Percentiles rank a stretch among this genome's conserved stretches.
Conservation (phyloP, 495 filamentous ascomycete species). For the Aspergillus sclerotiicarbonarius region DNA sequence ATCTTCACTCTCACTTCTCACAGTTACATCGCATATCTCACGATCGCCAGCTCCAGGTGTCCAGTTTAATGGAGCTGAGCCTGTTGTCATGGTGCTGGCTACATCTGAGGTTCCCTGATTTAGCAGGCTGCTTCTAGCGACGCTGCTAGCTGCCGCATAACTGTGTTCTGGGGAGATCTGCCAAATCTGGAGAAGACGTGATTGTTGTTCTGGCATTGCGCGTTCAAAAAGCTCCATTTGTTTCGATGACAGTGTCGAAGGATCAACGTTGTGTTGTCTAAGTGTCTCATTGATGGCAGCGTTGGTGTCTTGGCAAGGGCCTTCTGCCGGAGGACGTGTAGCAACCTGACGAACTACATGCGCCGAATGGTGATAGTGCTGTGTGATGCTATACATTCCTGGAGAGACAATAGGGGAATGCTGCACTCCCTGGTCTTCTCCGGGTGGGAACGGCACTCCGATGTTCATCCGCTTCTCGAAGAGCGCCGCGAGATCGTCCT, state of each 20-base stretch:
- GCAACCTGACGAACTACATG: constrained; percentile 49
- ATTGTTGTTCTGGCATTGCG: constrained; percentile 55
- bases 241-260: constrained; percentile 48
- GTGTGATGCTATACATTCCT: constrained; percentile 65
- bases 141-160: neutral
- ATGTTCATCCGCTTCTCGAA: constrained; percentile 62
- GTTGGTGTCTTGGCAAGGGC: no score
- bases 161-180: constrained; percentile 48
- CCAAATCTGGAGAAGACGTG: constrained; percentile 67
- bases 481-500: constrained; percentile 67
- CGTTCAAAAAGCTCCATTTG: constrained; percentile 63
- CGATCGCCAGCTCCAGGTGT: constrained; percentile 26
- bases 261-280: constrained; percentile 52
- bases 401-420: constrained; percentile 17
- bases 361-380: constrained; percentile 74
- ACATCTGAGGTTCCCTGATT: neutral
- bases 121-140: neutral
- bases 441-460: constrained; percentile 14
- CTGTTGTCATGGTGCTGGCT: neutral
- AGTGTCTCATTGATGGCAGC: constrained; percentile 32
- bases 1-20: constrained; percentile 19
- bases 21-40: constrained; percentile 47
- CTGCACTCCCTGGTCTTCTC: neutral
- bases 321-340: neutral
- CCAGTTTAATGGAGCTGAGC: neutral